phyloP scores from a whole-genome alignment of 148 eudicot species.

The Heliosperma pusillum region DNA sequence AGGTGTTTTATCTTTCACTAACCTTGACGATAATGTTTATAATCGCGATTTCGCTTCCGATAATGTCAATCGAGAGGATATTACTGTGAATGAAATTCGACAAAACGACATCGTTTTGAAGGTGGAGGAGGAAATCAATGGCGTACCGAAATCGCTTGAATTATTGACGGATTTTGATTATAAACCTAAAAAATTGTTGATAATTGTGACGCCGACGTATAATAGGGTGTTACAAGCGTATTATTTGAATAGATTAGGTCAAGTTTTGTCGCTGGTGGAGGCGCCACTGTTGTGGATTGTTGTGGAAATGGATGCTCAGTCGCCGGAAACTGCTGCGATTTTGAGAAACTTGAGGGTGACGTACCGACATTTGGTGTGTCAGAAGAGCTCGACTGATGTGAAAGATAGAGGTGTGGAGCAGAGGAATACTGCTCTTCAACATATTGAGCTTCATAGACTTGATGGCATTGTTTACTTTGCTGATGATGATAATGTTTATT shows the following conservation, averaged over 20 bases:
- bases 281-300: conserved; percentile 87
- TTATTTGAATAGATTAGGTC: conserved; percentile 75
- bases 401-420: conserved; percentile 95
- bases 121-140: conserved; percentile 12
- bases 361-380: conserved; percentile 86
- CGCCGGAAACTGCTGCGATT: conserved; percentile 67
- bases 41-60: conserved; percentile 44
- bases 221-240: conserved; percentile 67
- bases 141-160: conserved; percentile 18
- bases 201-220: conserved; percentile 85
- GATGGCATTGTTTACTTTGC: conserved; percentile 97
- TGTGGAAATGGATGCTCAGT: conserved; percentile 68
- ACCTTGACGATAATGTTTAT: conserved; percentile 43
- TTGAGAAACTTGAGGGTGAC: conserved; percentile 67
- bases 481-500: conserved; percentile 88
- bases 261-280: conserved; percentile 61
- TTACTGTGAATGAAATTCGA: background rate
- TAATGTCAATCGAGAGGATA: conserved; percentile 15
- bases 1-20: conserved; percentile 59
- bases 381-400: conserved; percentile 50
- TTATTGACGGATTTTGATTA: conserved; percentile 42
- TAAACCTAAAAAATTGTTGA: conserved; percentile 45
- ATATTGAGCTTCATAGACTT: conserved; percentile 77
- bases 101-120: conserved; percentile 11
- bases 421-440: conserved; percentile 78